Base-by-base conservation (phyloP, 768 basidiomycete species). In the Calocera viscosa region DNA sequence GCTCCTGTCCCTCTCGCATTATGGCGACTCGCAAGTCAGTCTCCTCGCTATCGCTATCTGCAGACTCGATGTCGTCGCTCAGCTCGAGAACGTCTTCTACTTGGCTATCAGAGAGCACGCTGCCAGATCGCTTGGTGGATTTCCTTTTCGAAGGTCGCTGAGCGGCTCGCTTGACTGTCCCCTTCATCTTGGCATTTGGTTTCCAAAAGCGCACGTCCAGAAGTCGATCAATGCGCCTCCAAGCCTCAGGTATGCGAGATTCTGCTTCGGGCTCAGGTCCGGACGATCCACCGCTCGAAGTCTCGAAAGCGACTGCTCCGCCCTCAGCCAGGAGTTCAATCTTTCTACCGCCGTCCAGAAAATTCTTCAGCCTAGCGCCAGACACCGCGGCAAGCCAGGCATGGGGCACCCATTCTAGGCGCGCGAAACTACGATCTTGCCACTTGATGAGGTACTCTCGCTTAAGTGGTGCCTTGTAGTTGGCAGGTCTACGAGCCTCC, bases 361-460 rank as follows among this genome's bases (percentile, higher is more conserved):
- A 97, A 73, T 90, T 83, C 70, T 87, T 88, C 67, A 96, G 77
- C 73, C 87, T 90, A 12, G 75, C 72, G n/a, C 77, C 73, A 64
- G 84, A 79, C n/a, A 83, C 86, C 11, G 87, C 83, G 33, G 86
- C 78, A 1, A 96, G 79, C 92, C 92, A 97, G 80, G 88, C 86
- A 71, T 97, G 94, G 33, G 92, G 89, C 1, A 96, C 92, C 94
- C 94, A 97, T 74, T 88, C 82, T 12, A 83, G 78, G 47, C 88
- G 83, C 65, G 89, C 80, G 75, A 90, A 97, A 70, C 92, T 90
- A 49, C 88, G 78, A 41, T 81, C 85, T 10, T 76, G 75, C 92
- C 93, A 97, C 75, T 97, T 97, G 66, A 97, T 85, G 14, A 97
- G 84, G 74, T 97, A 97, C 75, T 95, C 91, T 49, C 94, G 79